Base-by-base conservation (phyloP, 352 stramenopile genomes). In the Blastocystis sp. region DNA sequence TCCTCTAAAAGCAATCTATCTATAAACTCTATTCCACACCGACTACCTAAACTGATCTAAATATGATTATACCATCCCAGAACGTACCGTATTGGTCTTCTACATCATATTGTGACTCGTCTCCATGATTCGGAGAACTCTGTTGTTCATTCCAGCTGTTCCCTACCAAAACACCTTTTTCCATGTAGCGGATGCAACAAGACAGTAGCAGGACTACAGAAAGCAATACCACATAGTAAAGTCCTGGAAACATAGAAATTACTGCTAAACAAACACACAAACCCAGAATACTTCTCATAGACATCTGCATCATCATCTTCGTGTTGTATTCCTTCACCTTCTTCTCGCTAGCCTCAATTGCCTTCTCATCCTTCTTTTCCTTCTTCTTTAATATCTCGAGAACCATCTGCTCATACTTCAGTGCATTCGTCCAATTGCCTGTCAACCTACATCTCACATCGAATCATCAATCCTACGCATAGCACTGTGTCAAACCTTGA, bases 221-320 rank as follows among this genome's bases (percentile, higher is more conserved):
- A 32, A 61, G 12, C 19, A 32, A 5, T 32, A 61, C 19, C 54
- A 61, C 54, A 32, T 32, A 61, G 6, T 32, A n/a, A 2, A 61
- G 19, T n/a, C 3, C 54, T 32, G 54, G 12, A 5, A 14, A 32
- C 54, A 61, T 61, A 32, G 39, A 46, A 61, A 61, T 16, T 5
- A 61, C 3, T 61, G 54, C 6, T 32, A 61, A 61, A 61, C 54
- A 80, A 58, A 80, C 67, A 32, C 4, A 42, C 46, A 42, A 80
- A 80, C 67, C 67, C 67, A 80, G 67, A 80, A 80, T 80, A 80
- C 67, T 80, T 29, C 24, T 49, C 67, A 80, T 80, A 3, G 67
- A 80, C 39, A 80, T 80, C 67, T 80, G 39, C 67, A 80, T 58
- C 67, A 80, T 80, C 32, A 58, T 35, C 42, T 80, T 80, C 35